Percentiles rank a stretch among this genome's conserved stretches.
Evolutionary conservation across 2,329 filamentous ascomycete species (phyloP).

Genomic region (Penicillium palitans): DNA sequence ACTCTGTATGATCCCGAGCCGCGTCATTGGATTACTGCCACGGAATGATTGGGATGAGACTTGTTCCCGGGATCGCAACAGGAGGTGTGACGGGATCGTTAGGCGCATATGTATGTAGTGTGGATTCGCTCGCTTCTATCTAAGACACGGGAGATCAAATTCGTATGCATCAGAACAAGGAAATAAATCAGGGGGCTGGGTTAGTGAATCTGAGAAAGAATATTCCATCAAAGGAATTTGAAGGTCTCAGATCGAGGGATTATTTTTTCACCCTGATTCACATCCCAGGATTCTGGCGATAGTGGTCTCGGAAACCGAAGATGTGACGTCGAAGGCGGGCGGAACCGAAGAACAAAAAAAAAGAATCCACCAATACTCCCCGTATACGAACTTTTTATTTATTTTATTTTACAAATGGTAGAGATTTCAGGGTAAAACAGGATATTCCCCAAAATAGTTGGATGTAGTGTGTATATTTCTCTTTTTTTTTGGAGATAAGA

Average conservation of each 20-base stretch:
- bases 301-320: neutral
- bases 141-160: conserved; percentile 1
- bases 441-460: neutral
- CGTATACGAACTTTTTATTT: no score
- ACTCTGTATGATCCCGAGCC: neutral
- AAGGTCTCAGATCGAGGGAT: neutral
- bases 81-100: neutral
- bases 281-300: neutral
- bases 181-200: neutral
- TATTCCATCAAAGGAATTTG: neutral
- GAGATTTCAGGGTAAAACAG: neutral
- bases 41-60: neutral
- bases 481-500: no score
- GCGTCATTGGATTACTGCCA: neutral
- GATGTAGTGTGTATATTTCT: neutral
- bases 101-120: neutral
- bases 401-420: neutral
- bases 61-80: neutral
- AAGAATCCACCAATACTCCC: neutral
- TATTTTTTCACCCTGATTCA: neutral
- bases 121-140: neutral
- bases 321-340: conserved; percentile 3
- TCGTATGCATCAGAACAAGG: neutral
- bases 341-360: neutral
- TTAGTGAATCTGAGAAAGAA: neutral